Evolutionary conservation across 805 yeast genomes (phyloP), one percentile per base, ranked within the genome.

Genomic region (Lipomyces spencermartinsiae): DNA sequence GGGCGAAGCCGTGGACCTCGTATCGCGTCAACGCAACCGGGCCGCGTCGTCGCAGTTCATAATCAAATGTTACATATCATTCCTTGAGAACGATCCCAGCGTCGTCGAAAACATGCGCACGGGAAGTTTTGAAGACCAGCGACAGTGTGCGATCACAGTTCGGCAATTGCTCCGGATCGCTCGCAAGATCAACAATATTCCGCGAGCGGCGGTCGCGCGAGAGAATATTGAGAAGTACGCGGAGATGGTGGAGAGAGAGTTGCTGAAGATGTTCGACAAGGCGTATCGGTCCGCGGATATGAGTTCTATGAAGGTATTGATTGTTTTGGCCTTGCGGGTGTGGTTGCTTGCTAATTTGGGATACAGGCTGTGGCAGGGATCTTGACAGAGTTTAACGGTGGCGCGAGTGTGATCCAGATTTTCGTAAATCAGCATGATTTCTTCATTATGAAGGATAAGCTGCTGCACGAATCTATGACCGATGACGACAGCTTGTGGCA

Each of bases 381-480:
- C 19, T 81, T 93, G 61, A 85, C 87, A 63, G 91, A 88, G 69
- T 94, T 88, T 80, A 93, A 94, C 75, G 94, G 92, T 22, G 97
- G 97, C 12, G 83, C 86, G 10, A 88, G 89, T 67, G 94, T 93
- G 8, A 89, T 92, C 8, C 92, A 89, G 75, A 87, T 89, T 60
- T 94, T 91, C 79, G 90, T 93, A 55, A 87, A 87, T 75, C 92
- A 91, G 75, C 92, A 91, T 75, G 90, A 88, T 60, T 84, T 89
- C 67, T 90, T 93, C 77, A 81, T 83, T 64, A 82, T 80, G 49
- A 80, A 84, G 70, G 84, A 85, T 66, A 73, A 82, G 68, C 76
- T 80, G n/a, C 80, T 78, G 22, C 78, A 76, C 35, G 68, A 72
- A 16, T 61, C 75, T 12, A 79, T 60, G 74, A 78, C 73, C 31